These are phyloP conservation scores for Chaetomium sp. DNA, from an alignment of 2,329 filamentous ascomycete species.

Conservation along the genomic window DNA sequence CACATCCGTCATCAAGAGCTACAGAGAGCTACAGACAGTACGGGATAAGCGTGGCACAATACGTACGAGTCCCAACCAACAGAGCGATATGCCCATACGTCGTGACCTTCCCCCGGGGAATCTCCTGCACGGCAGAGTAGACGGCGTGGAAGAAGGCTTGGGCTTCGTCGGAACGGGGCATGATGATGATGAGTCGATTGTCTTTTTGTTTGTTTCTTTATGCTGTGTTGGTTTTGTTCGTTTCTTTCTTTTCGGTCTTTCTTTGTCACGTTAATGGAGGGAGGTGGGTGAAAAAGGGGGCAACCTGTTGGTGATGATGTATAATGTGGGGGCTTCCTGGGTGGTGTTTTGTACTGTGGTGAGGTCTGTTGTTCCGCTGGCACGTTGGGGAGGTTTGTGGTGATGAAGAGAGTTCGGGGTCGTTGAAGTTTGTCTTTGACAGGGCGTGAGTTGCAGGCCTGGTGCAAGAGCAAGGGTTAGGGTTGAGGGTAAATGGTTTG, in stretches of 20 bases:
- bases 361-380: no score
- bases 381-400: no score
- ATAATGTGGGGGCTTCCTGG: no score
- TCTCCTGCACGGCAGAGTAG: constrained; percentile 77
- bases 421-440: not conserved
- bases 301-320: no score
- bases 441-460: not conserved
- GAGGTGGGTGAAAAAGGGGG: no score
- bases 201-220: no score
- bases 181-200: constrained; percentile 26
- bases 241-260: no score
- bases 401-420: no score
- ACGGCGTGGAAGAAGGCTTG: constrained; percentile 69
- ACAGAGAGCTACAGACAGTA: not conserved
- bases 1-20: not conserved
- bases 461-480: not conserved
- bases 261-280: no score
- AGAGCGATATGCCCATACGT: constrained; percentile 77
- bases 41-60: not conserved
- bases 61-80: constrained; percentile 64
- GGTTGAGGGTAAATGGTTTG: not conserved
- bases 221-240: no score
- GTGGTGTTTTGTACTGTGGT: no score
- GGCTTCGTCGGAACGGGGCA: constrained; percentile 69
- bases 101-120: constrained; percentile 77